Conservation (phyloP, 1,284 basidiomycete species). For the Melanopsichium pennsylvanicum region DNA sequence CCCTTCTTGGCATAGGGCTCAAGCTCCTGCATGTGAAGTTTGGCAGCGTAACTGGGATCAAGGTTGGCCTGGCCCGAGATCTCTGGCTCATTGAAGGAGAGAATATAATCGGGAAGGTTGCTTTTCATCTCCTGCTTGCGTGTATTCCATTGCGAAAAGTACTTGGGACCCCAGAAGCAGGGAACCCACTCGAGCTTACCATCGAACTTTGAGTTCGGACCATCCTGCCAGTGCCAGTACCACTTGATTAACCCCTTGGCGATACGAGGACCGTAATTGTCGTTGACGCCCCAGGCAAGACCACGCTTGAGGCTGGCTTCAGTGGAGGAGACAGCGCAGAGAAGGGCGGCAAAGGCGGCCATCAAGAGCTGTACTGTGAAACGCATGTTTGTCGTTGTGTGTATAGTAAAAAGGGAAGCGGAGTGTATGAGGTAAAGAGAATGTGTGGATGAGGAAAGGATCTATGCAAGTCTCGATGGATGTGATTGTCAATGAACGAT, state of each 20-base stretch:
- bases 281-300: slow-evolving; percentile 57
- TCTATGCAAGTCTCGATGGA: slow-evolving; percentile 30
- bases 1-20: slow-evolving; percentile 59
- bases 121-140: slow-evolving; percentile 53
- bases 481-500: slow-evolving; percentile 5
- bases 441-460: slow-evolving; percentile 1
- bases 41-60: slow-evolving; percentile 51
- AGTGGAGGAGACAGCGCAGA: slow-evolving; percentile 28
- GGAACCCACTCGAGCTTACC: slow-evolving; percentile 55
- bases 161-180: slow-evolving; percentile 59
- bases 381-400: slow-evolving; percentile 30
- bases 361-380: slow-evolving; percentile 40
- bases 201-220: slow-evolving; percentile 33
- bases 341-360: slow-evolving; percentile 26
- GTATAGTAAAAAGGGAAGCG: not conserved
- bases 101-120: slow-evolving; percentile 47
- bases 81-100: slow-evolving; percentile 63
- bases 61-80: slow-evolving; percentile 56
- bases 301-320: slow-evolving; percentile 43
- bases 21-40: slow-evolving; percentile 56
- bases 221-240: slow-evolving; percentile 64
- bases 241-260: slow-evolving; percentile 50
- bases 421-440: not conserved
- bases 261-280: slow-evolving; percentile 51
- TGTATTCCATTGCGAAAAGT: slow-evolving; percentile 48